Percentiles rank a stretch among this genome's conserved stretches.
These are phyloP conservation scores for Trametes pubescens DNA, from an alignment of 1,284 basidiomycete species.

Conservation along the genomic window DNA sequence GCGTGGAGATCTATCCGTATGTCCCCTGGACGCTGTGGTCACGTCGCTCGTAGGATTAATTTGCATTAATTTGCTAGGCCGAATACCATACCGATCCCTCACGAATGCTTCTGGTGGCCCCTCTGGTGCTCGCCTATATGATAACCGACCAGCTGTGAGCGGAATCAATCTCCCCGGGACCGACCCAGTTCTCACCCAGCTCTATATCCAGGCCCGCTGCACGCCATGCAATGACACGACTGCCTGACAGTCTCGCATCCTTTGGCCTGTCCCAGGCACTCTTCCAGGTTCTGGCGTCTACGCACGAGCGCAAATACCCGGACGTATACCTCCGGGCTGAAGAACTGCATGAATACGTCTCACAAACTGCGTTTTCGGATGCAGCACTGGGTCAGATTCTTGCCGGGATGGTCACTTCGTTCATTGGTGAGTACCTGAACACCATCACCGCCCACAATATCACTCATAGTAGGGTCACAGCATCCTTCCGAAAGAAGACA, in stretches of 20 bases:
- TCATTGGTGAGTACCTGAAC: slow-evolving; percentile 55
- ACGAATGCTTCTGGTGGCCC: slow-evolving; percentile 60
- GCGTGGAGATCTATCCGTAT: slow-evolving; percentile 58
- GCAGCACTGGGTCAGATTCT: slow-evolving; percentile 54
- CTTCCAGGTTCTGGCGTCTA: slow-evolving; percentile 55
- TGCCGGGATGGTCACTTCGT: slow-evolving; percentile 51
- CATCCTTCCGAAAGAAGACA: slow-evolving; percentile 59
- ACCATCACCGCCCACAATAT: slow-evolving; percentile 42
- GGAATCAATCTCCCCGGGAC: neutral
- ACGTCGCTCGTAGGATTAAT: no score
- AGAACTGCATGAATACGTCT: slow-evolving; percentile 50
- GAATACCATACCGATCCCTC: slow-evolving; percentile 51
- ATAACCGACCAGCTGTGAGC: slow-evolving; percentile 67
- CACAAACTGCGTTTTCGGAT: slow-evolving; percentile 53
- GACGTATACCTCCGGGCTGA: slow-evolving; percentile 60
- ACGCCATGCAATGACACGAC: slow-evolving; percentile 58
- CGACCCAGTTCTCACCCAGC: neutral
- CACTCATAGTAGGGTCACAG: slow-evolving; percentile 9
- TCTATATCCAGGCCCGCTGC: slow-evolving; percentile 59
- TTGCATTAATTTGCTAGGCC: slow-evolving; percentile 41
- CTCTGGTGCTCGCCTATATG: slow-evolving; percentile 68
- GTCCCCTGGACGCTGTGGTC: slow-evolving; percentile 26
- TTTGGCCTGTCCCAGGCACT: slow-evolving; percentile 56
- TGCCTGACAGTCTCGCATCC: slow-evolving; percentile 55
- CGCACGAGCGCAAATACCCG: slow-evolving; percentile 60